Conservation (phyloP, 1,284 basidiomycete genomes). For the Fomitopsis palustris region DNA sequence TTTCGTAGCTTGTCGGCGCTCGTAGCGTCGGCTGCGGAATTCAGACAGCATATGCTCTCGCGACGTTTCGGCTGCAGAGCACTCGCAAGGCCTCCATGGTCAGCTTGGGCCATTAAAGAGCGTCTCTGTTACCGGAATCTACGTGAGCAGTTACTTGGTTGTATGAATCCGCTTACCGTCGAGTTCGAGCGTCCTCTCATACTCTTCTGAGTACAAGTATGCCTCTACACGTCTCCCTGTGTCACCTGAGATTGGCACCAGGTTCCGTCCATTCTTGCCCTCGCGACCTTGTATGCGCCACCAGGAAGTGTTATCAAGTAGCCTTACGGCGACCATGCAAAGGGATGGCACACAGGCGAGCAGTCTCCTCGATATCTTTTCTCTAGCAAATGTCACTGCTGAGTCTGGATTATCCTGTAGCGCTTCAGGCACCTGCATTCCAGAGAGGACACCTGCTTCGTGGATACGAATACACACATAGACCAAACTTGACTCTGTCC, state of each 20-base stretch:
- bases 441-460: not conserved
- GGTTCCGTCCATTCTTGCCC: not conserved
- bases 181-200: not conserved
- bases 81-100: too few species aligned
- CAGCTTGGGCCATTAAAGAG: too few species aligned
- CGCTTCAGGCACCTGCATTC: too few species aligned
- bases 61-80: too few species aligned
- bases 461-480: not conserved
- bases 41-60: too few species aligned
- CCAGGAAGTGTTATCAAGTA: not conserved
- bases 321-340: not conserved
- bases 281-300: not conserved
- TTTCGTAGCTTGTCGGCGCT: too few species aligned
- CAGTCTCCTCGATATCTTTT: not conserved
- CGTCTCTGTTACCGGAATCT: too few species aligned
- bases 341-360: not conserved
- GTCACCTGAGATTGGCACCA: not conserved
- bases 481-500: not conserved
- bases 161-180: not conserved
- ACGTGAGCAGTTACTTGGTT: not conserved
- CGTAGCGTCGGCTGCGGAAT: too few species aligned
- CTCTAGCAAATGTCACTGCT: not conserved
- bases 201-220: not conserved
- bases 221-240: not conserved
- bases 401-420: not conserved